Evolutionary conservation across 768 basidiomycete genomes (phyloP), one percentile per base, ranked within the genome.

Genomic region (Neoboletus magnificus): DNA sequence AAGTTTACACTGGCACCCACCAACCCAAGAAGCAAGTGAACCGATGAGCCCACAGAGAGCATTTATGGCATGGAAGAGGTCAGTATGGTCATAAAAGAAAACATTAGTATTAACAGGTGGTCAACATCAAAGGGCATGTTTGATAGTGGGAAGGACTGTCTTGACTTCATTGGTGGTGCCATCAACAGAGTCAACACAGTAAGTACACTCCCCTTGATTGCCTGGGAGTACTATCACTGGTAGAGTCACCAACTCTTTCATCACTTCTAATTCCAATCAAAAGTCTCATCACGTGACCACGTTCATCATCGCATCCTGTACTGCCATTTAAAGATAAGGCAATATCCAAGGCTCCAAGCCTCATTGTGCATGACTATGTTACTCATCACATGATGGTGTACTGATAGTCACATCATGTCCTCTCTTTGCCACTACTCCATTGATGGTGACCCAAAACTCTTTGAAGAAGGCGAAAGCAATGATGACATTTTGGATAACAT

Each of bases 1-100:
- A 50, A 86, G 66, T 64, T 76, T 83, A 71, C 76, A 82, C 61
- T 82, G 79, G 58, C 80, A 82, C 33, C 82, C 78, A 20, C 82
- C 83, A 44, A 84, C 71, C 7, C 84, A 77, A 22, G 78, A 76
- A 6, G 82, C 75, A 6, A 86, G 72, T 1, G 78, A 77, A 25
- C 75, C 70, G 40, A 86, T 58, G 20, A 87, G 75, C 62, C 78
- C 81, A 47, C 81, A 71, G 35, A 87, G 76, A 39, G 74, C 73
- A 59, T 79, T 80, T 71, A 86, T 75, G 23, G 85, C 85, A 44
- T 74, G 73, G 66, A 84, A 79, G 10, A 85, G 84, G 67, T 87
- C 85, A 22, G 79, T 83, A 48, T 81, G 78, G 52, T 81, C 77
- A 64, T 86, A 82, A 5, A 79, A 78, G 25, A 57, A 65, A 23